These are phyloP conservation scores for Solanum chmielewskii DNA, from an alignment of 257 asterid species.

Conservation along the genomic window DNA sequence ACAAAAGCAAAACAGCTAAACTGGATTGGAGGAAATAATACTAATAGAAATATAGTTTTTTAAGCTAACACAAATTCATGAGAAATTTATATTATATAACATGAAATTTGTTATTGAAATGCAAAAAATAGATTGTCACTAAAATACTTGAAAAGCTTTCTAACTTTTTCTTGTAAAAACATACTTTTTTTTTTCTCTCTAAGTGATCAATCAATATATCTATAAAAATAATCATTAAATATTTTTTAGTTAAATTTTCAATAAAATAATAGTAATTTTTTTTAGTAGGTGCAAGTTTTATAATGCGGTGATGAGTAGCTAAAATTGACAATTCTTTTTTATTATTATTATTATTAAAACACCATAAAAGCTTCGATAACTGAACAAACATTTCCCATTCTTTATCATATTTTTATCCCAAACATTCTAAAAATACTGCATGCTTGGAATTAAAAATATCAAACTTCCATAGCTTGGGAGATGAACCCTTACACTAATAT, in stretches of 20 bases:
- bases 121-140: not conserved
- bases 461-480: conserved; percentile 1
- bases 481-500: not conserved
- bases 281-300: not conserved
- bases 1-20: not conserved
- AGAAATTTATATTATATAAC: too few relatives aligned
- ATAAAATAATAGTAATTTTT: not conserved
- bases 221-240: too few relatives aligned
- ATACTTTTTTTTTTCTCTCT: not conserved
- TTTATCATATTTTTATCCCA: not conserved
- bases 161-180: not conserved
- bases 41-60: not conserved
- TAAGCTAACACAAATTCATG: not conserved
- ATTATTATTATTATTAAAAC: not conserved
- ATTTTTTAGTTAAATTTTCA: too few relatives aligned
- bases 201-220: not conserved
- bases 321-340: not conserved
- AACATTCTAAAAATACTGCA: conserved; percentile 3
- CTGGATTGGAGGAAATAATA: not conserved
- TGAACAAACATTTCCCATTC: not conserved
- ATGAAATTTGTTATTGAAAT: too few relatives aligned
- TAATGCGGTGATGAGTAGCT: not conserved
- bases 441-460: conserved; percentile 13
- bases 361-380: not conserved
- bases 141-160: not conserved